Percentiles rank a stretch among this genome's conserved stretches.
These are phyloP conservation scores for Venturia effusa DNA, from an alignment of 2,329 filamentous ascomycete species.

Conservation along the genomic window DNA sequence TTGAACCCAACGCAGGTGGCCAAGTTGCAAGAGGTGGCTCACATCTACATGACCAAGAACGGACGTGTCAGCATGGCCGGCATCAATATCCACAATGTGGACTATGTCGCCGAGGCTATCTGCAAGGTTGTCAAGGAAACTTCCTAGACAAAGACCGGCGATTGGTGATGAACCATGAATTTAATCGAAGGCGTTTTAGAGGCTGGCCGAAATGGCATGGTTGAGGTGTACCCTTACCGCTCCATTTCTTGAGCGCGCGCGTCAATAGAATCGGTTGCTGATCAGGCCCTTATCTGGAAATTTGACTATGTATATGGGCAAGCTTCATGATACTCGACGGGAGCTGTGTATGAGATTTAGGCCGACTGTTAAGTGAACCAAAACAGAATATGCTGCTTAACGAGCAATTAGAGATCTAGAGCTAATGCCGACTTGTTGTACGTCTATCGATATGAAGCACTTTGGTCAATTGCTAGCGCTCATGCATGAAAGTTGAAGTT, in stretches of 20 bases:
- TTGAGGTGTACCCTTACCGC: neutral
- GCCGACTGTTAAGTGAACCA: too few relatives aligned
- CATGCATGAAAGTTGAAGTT: too few relatives aligned
- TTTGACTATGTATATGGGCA: neutral
- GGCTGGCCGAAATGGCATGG: neutral
- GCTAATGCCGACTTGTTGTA: too few relatives aligned
- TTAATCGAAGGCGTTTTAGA: neutral
- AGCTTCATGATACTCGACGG: too few relatives aligned
- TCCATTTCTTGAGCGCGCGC: neutral
- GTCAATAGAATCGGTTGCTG: neutral
- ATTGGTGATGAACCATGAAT: neutral
- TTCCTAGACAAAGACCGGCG: neutral
- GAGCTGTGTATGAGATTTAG: too few relatives aligned
- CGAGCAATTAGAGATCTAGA: too few relatives aligned
- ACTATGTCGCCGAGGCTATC: conserved; percentile 84
- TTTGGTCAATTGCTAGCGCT: too few relatives aligned
- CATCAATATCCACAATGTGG: conserved; percentile 83
- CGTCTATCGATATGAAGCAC: too few relatives aligned
- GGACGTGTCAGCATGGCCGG: conserved; percentile 97
- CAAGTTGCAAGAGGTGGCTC: conserved; percentile 57
- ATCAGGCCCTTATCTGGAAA: neutral
- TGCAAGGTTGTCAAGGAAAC: conserved; percentile 65
- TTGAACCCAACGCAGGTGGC: conserved; percentile 62
- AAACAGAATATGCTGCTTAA: too few relatives aligned
- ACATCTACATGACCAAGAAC: conserved; percentile 94